Evolutionary conservation across 73 alveolate genomes (phyloP).

Genomic region (Stentor coeruleus): DNA sequence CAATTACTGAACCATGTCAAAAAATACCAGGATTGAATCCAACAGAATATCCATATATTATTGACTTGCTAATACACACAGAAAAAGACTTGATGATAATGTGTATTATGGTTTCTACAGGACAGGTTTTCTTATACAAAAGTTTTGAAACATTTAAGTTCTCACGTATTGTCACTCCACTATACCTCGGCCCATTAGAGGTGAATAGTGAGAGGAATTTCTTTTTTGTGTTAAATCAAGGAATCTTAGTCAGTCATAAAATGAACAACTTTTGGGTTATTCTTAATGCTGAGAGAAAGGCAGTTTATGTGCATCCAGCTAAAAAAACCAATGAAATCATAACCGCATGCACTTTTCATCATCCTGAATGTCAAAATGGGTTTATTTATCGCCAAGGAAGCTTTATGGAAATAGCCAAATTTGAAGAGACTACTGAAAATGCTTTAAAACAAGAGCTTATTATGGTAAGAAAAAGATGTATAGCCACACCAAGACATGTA

Average conservation of each 20-base stretch:
- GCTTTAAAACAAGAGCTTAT: background rate
- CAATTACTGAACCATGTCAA: background rate
- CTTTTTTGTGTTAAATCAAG: conserved; percentile 9
- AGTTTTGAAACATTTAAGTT: background rate
- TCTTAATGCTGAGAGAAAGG: background rate
- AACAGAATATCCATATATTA: background rate
- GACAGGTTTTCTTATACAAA: conserved; percentile 4
- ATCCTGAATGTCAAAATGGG: conserved; percentile 15
- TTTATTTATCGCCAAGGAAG: background rate
- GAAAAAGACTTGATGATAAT: background rate
- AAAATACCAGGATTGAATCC: background rate
- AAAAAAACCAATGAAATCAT: background rate
- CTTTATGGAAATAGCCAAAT: background rate
- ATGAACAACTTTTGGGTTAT: background rate
- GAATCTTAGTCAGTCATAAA: background rate
- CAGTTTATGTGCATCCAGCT: conserved; percentile 8
- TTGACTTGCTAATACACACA: background rate
- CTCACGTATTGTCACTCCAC: background rate
- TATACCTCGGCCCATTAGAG: conserved; percentile 5
- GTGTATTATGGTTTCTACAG: background rate
- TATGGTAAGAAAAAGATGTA: background rate
- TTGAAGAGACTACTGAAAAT: background rate
- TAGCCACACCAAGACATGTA: conserved; percentile 19
- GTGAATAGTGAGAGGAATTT: background rate
- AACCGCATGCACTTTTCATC: background rate